These are phyloP conservation scores for Nevesoporus exiguus DNA, from an alignment of 768 basidiomycete species.

Conservation along the genomic window DNA sequence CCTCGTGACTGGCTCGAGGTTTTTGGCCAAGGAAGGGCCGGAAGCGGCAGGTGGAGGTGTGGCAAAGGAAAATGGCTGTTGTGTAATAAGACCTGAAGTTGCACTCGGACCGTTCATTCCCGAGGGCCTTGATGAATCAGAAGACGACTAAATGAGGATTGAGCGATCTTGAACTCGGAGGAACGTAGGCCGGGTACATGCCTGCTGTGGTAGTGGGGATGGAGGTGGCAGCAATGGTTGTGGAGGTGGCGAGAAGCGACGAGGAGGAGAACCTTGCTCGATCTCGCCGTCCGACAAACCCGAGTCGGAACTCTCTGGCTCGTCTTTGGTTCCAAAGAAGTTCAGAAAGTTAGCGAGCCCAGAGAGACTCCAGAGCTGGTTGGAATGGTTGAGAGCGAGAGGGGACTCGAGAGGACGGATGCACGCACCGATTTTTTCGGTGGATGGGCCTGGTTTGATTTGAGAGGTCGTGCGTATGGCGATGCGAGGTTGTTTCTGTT, in stretches of 20 bases:
- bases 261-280: conserved; percentile 25
- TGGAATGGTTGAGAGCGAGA: conserved; percentile 11
- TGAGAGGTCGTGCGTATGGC: conserved; percentile 51
- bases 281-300: conserved; percentile 26
- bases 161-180: conserved; percentile 20
- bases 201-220: conserved; percentile 24
- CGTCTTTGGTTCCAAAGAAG: conserved; percentile 35
- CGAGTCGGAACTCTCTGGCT: conserved; percentile 23
- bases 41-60: conserved; percentile 15
- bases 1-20: conserved; percentile 46
- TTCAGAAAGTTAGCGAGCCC: conserved; percentile 50
- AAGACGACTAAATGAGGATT: conserved; percentile 24
- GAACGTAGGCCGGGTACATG: conserved; percentile 22
- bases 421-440: conserved; percentile 48
- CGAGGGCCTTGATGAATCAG: conserved; percentile 15
- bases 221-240: conserved; percentile 22
- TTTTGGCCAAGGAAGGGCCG: conserved; percentile 34
- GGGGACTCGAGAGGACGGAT: not conserved
- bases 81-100: conserved; percentile 9
- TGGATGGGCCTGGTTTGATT: conserved; percentile 21
- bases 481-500: conserved; percentile 40
- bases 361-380: conserved; percentile 49
- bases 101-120: conserved; percentile 15
- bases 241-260: conserved; percentile 23
- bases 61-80: conserved; percentile 18